Base-by-base conservation (phyloP, 331 rosid species). In the Stylosanthes scabra region DNA sequence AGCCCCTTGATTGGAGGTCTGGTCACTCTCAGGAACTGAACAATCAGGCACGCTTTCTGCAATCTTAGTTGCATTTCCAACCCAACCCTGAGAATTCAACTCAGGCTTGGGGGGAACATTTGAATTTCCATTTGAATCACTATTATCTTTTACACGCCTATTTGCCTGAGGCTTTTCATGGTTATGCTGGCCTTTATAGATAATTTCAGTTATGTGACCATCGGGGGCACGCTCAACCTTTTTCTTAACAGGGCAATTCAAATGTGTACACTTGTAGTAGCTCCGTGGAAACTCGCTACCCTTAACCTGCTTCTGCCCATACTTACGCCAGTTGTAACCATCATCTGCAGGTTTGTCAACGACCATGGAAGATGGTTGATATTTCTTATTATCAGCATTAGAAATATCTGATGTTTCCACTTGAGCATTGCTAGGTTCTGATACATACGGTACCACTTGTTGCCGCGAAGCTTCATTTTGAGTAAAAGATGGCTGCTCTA, bases 221-320 rank as follows among this genome's bases (percentile, higher is more conserved):
- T 81, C 88, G 52, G 83, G 88, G 29, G 96, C 93, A 29, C 99
- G 93, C 88, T 95, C 99, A 15, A 95, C 90, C 82, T 88, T 95
- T 87, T 95, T 95, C 75, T 87, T 95, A 62, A 95, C 99, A 8
- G 88, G 93, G 83, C 99, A 95, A 81, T 84, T 95, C 86, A 68
- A 76, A 81, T 88, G 89, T 0, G 97, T 95, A 71, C 99, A 95
- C 80, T 90, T 95, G 85, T 92, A 92, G 79, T 95, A 95, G 84
- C 99, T 92, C 74, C 99, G 88, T 7, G 97, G 97, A 92, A 11
- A 95, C 76, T 92, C 99, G 29, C 97, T 95, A 14, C 99, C 99
- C 79, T 91, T 95, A 71, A 95, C 99, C 78, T 88, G 97, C 90
- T 95, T 95, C 86, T 92, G 99, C 62, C 99, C 99, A 64, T 95